These are phyloP conservation scores for Diaporthe australafricana DNA, from an alignment of 2,329 filamentous ascomycete genomes.

Conservation along the genomic window DNA sequence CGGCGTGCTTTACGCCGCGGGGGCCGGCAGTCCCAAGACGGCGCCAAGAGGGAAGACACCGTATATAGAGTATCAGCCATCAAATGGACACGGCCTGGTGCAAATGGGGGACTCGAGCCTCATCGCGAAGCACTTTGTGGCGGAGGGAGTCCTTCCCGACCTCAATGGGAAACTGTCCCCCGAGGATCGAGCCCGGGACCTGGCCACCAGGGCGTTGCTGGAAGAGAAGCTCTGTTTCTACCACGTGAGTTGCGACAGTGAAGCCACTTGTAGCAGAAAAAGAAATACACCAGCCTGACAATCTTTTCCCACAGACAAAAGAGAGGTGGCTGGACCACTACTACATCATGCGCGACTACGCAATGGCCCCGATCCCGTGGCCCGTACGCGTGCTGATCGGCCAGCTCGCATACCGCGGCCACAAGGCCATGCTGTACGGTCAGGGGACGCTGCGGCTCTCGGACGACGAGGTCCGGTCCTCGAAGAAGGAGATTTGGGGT, in stretches of 20 bases:
- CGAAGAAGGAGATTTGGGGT: slow-evolving; percentile 65
- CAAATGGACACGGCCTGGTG: slow-evolving; percentile 30
- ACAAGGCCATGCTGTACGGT: slow-evolving; percentile 58
- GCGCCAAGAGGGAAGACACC: slow-evolving; percentile 71
- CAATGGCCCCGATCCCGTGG: slow-evolving; percentile 62
- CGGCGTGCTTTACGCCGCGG: slow-evolving; percentile 57
- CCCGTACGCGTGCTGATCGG: slow-evolving; percentile 64
- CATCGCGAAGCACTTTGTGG: slow-evolving; percentile 61
- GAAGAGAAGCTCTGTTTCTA: slow-evolving; percentile 73
- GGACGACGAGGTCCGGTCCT: slow-evolving; percentile 57
- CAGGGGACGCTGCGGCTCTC: slow-evolving; percentile 67
- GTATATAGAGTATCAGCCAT: slow-evolving; percentile 57
- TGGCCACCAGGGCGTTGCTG: slow-evolving; percentile 64
- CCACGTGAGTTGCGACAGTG: slow-evolving; percentile 48
- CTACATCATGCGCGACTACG: slow-evolving; percentile 65
- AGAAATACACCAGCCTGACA: no score
- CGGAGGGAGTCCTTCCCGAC: slow-evolving; percentile 55
- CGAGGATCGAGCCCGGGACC: slow-evolving; percentile 57
- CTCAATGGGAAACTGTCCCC: slow-evolving; percentile 58
- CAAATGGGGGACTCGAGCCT: slow-evolving; percentile 64
- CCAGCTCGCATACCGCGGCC: slow-evolving; percentile 57
- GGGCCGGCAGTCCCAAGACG: slow-evolving; percentile 55
- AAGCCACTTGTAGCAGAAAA: no score
- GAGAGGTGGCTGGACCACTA: slow-evolving; percentile 72
- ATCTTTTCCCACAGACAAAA: slow-evolving; percentile 46